Base-by-base conservation (phyloP, 2,329 filamentous ascomycete species). In the Herpotrichia juniperi region DNA sequence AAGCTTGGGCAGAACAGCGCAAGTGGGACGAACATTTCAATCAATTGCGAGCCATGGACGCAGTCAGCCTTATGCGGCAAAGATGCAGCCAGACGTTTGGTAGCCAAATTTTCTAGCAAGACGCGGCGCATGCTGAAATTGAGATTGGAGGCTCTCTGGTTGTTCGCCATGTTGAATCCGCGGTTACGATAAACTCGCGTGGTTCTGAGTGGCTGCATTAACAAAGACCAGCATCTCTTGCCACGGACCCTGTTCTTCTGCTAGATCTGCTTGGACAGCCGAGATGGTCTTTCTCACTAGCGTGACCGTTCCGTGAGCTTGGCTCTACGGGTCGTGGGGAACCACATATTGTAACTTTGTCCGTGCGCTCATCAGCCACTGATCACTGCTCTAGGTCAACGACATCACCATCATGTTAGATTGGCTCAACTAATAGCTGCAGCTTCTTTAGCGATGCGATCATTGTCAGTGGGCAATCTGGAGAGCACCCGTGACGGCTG, bases 301-400 rank as follows among this genome's bases (percentile, higher is more conserved):
- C 35, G 30, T 42, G 48, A 42, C 50, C 46, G 54, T 48, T 43
- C 49, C 43, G 50, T 31, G 45, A 45, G 44, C 62, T 64, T 67
- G 56, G 58, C 58, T 30, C 60, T 59, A 21, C 19, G 66, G 65
- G 51, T 61, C 51, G 63, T 64, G 68, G 67, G 67, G 67, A 70
- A 67, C 67, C 68, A 70, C 66, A 58, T 55, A 54, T 16, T 28
- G 9, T 11, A 28, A 19, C 21, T 25, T 58, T 49, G 22, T 37
- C 25, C 25, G 16, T 5, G 46, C 49, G 49, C 42, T 42, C 43
- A 40, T 35, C 37, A 53, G 53, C 51, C 51, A 63, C 50, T 54
- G 50, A 50, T 24, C 26, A 37, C 19, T 3, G 17, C 42, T 35
- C 17, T 26, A 48, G 48, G 32, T 57, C 54, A 42, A 59, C 49